Evolutionary conservation across 257 asterid species (phyloP).

Genomic region (Primulina huaijiensis): DNA sequence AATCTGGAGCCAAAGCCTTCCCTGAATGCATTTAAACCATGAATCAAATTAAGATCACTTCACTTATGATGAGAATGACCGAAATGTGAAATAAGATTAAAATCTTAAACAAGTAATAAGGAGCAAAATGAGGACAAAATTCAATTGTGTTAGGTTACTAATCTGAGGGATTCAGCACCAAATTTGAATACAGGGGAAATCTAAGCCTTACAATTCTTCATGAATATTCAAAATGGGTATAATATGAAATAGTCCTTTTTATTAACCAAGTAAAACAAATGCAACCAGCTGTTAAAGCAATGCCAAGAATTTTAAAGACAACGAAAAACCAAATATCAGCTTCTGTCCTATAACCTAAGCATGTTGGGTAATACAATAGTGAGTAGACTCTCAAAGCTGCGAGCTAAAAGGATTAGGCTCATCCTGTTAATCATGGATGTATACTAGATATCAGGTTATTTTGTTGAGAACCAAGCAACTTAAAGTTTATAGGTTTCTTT

Average conservation of each 20-base stretch:
- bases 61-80: not conserved
- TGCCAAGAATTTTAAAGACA: not conserved
- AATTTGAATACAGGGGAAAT: not conserved
- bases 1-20: constrained; percentile 85
- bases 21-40: constrained; percentile 42
- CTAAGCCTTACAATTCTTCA: not conserved
- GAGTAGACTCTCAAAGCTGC: not conserved
- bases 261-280: no score
- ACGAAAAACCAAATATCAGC: not conserved
- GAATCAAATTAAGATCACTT: constrained; percentile 13
- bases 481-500: not conserved
- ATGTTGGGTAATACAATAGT: not conserved
- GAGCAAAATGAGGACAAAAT: not conserved
- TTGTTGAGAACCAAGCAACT: no score
- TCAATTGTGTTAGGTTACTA: not conserved
- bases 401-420: not conserved
- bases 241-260: not conserved
- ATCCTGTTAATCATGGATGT: not conserved
- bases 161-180: not conserved
- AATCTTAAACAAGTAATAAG: not conserved
- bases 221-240: not conserved
- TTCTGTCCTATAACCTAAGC: not conserved
- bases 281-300: not conserved
- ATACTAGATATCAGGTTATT: not conserved
- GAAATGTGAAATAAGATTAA: not conserved